Evolutionary conservation across 2,329 filamentous ascomycete species (phyloP).

Genomic region (Pseudopyricularia javanii): DNA sequence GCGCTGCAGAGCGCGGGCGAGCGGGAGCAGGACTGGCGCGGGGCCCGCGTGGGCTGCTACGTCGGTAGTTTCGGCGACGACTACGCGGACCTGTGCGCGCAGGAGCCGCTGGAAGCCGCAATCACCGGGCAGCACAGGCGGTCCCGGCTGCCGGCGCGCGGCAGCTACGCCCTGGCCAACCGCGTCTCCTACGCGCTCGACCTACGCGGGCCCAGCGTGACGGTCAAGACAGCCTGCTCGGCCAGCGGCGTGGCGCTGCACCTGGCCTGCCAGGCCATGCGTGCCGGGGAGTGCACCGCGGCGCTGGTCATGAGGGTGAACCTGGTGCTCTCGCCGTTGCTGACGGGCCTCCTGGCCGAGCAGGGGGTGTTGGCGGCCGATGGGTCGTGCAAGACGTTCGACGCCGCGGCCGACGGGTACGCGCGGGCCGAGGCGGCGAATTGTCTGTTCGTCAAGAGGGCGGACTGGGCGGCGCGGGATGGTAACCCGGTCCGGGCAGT

Average conservation of each 20-base stretch:
- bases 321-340: constrained; percentile 18
- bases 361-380: constrained; percentile 21
- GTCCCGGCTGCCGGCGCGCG: neutral
- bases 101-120: neutral
- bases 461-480: constrained; percentile 24
- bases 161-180: constrained; percentile 32
- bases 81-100: neutral
- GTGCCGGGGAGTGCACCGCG: constrained; percentile 12
- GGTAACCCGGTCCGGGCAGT: constrained; percentile 21
- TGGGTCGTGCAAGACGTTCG: constrained; percentile 23
- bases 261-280: constrained; percentile 18
- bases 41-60: constrained; percentile 17
- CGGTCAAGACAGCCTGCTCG: constrained; percentile 9
- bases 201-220: constrained; percentile 7
- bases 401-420: constrained; percentile 34
- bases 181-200: constrained; percentile 17
- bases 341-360: constrained; percentile 17
- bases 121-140: neutral
- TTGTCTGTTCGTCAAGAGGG: constrained; percentile 25
- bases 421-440: constrained; percentile 32
- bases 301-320: constrained; percentile 24
- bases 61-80: constrained; percentile 17
- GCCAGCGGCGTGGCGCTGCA: constrained; percentile 7
- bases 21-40: constrained; percentile 10
- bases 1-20: constrained; percentile 10